A percentile compares a stretch with the other conserved stretches of the same genome.
Conservation (phyloP, 176 grass and related monocot species). For the Zea mays region DNA sequence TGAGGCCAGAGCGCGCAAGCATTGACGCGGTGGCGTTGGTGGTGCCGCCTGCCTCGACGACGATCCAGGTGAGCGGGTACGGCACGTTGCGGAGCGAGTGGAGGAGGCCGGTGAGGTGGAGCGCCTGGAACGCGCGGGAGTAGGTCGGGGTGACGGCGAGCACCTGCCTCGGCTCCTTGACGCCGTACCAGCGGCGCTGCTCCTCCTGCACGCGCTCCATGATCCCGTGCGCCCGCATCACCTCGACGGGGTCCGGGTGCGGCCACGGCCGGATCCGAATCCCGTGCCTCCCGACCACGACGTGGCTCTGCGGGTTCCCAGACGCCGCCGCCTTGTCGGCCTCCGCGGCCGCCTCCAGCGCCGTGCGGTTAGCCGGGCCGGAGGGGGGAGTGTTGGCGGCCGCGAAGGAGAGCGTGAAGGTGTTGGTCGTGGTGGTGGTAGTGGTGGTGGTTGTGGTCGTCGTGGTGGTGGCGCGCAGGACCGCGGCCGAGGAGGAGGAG, state of each 20-base stretch:
- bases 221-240: slow-evolving; percentile 78
- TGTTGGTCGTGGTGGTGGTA: slow-evolving; percentile 57
- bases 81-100: slow-evolving; percentile 78
- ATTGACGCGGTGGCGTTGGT: slow-evolving; percentile 70
- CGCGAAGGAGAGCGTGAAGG: slow-evolving; percentile 75
- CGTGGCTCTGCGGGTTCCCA: slow-evolving; percentile 60
- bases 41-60: slow-evolving; percentile 81
- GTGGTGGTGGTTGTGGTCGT: slow-evolving; percentile 28
- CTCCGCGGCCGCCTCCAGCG: slow-evolving; percentile 16
- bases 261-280: slow-evolving; percentile 93
- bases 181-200: slow-evolving; percentile 80
- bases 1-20: slow-evolving; percentile 55
- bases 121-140: slow-evolving; percentile 73
- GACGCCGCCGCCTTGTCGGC: background rate
- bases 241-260: slow-evolving; percentile 87
- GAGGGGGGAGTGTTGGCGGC: slow-evolving; percentile 42
- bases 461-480: slow-evolving; percentile 53
- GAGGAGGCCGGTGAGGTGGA: slow-evolving; percentile 84
- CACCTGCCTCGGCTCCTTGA: slow-evolving; percentile 62
- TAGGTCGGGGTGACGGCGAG: slow-evolving; percentile 79
- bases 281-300: slow-evolving; percentile 83
- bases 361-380: slow-evolving; percentile 23
- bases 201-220: slow-evolving; percentile 86
- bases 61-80: slow-evolving; percentile 82
- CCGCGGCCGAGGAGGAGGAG: slow-evolving; percentile 20